Base-by-base conservation (phyloP, 257 asterid genomes). In the Nyctanthes arbortristis region DNA sequence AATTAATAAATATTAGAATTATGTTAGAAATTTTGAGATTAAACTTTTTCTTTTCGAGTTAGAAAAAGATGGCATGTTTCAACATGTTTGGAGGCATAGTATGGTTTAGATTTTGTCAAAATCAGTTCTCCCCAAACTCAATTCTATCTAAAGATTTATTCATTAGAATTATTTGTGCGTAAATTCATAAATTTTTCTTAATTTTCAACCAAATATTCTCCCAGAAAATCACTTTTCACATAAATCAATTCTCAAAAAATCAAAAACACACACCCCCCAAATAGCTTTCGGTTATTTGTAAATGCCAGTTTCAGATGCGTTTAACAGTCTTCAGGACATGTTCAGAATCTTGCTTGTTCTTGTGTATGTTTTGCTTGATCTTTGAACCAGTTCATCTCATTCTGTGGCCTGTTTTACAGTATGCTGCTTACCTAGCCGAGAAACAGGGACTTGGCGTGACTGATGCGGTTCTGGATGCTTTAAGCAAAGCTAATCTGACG, bases 371-470 rank as follows among this genome's bases (percentile, higher is more conserved):
- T 43, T 29, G 28, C 25, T 56, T 65, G 68, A 30, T 22, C 34
- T 34, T 56, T 66, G 18, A 49, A 49, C 20, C 58, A 49, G 4
- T 4, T 13, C 58, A 35, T 49, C 37, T 67, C 31, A 22, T 74
- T 58, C 54, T 59, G 40, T 34, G 74, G 71, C 36, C 34, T 77
- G 18, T 14, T 60, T 37, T 73, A 63, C 88, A 94, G 97, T 72
- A 91, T 77, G 97, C 93, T 27, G 87, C 84, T 65, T 91, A 88
- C 83, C 84, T 94, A 8, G 96, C 96, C 9, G 61, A 47, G 61
- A 80, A 77, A 3, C 90, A 79, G 75, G 96, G 99, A 35, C 80
- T 91, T 37, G 90, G 77, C 35, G 80, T 91, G 30, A 78, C 84
- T 4, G 88, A 45, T 65, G 95, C 89, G 13, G 97, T 91, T 73